phyloP scores from a whole-genome alignment of 129 eudicot species.

The Chrysanthemum lavandulifolium region DNA sequence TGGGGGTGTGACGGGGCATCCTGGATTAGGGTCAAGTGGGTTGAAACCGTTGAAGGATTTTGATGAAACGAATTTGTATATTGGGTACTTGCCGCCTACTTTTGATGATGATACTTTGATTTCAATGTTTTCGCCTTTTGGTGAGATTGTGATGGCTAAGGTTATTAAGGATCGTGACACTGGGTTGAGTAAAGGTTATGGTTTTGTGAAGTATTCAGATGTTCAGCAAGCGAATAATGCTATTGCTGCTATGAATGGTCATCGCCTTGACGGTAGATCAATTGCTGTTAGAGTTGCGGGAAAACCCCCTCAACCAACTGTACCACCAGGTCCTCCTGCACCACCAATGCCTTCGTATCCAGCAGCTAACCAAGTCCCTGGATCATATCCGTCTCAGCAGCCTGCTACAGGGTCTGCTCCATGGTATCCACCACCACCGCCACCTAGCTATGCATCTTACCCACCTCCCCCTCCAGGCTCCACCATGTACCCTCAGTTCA shows the following conservation, averaged over 20 bases:
- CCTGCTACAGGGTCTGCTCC: slow-evolving; percentile 38
- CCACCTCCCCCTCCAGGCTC: slow-evolving; percentile 56
- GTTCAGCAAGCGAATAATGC: slow-evolving; percentile 77
- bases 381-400: too few relatives aligned
- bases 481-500: slow-evolving; percentile 44
- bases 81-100: slow-evolving; percentile 76
- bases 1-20: slow-evolving; percentile 18
- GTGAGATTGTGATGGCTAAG: slow-evolving; percentile 83
- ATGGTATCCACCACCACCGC: slow-evolving; percentile 60
- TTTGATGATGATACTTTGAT: slow-evolving; percentile 78
- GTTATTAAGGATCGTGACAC: slow-evolving; percentile 68
- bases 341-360: slow-evolving; percentile 46
- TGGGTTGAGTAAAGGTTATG: slow-evolving; percentile 79
- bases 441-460: slow-evolving; percentile 57
- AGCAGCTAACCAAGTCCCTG: slow-evolving; percentile 25
- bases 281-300: slow-evolving; percentile 90
- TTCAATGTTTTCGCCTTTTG: slow-evolving; percentile 59
- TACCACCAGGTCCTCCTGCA: slow-evolving; percentile 41
- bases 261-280: slow-evolving; percentile 67
- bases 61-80: slow-evolving; percentile 80
- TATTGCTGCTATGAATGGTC: slow-evolving; percentile 73
- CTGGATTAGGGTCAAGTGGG: slow-evolving; percentile 6
- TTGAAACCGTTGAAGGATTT: slow-evolving; percentile 55
- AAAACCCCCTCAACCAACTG: slow-evolving; percentile 72
- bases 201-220: slow-evolving; percentile 77